Percentiles rank a stretch among this genome's conserved stretches.
These are phyloP conservation scores for Actinomortierella wolfii DNA, from an alignment of 371 early-diverging fungal genomes.

Conservation along the genomic window DNA sequence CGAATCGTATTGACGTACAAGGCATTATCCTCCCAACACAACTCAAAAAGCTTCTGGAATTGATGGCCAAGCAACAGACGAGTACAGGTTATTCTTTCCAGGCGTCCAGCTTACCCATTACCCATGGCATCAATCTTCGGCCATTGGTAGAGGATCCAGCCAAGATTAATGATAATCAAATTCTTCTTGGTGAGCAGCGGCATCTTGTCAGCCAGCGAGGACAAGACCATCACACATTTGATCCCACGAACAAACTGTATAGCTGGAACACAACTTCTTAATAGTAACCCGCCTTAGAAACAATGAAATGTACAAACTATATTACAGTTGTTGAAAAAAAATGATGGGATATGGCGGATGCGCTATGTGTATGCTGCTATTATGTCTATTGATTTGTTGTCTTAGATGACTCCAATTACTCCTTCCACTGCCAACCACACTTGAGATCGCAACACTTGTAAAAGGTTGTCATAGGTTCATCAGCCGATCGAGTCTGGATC, in stretches of 20 bases:
- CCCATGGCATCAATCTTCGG: constrained; percentile 36
- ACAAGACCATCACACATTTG: too few species aligned
- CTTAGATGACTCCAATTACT: constrained; percentile 27
- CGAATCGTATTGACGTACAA: constrained; percentile 34
- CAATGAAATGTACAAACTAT: too few species aligned
- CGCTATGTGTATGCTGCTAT: too few species aligned
- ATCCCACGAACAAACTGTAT: too few species aligned
- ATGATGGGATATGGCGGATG: too few species aligned
- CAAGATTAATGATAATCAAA: neutral
- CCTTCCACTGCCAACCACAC: constrained; percentile 83
- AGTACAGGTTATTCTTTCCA: constrained; percentile 12
- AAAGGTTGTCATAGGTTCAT: constrained; percentile 94
- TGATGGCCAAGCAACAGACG: constrained; percentile 14
- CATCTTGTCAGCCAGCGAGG: too few species aligned
- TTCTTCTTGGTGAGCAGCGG: too few species aligned
- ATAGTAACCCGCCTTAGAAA: too few species aligned
- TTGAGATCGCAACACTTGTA: constrained; percentile 77
- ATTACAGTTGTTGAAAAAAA: too few species aligned
- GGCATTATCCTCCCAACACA: constrained; percentile 25
- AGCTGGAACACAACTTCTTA: too few species aligned
- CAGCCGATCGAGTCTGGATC: constrained; percentile 95
- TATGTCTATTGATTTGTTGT: too few species aligned
- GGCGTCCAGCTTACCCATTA: constrained; percentile 23
- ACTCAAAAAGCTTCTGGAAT: constrained; percentile 5
- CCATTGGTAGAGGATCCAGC: constrained; percentile 3